Percentiles rank a stretch among this genome's conserved stretches.
These are phyloP conservation scores for Fraxinus pennsylvanica DNA, from an alignment of 257 asterid genomes.

Conservation along the genomic window DNA sequence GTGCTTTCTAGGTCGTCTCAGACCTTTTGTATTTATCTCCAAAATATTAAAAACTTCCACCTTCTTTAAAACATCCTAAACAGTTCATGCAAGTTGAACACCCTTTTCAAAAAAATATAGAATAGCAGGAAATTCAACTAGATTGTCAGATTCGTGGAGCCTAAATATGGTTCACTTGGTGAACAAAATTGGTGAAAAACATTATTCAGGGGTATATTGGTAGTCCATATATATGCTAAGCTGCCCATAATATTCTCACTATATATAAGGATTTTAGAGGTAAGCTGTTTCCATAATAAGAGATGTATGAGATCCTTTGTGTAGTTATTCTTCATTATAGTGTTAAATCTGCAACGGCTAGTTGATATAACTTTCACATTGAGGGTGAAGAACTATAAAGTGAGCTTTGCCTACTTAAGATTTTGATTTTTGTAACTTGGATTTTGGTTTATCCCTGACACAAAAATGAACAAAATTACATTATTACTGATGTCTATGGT, in stretches of 20 bases:
- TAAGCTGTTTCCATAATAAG: too few species aligned
- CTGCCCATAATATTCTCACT: background rate
- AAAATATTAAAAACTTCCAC: too few species aligned
- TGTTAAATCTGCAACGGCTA: background rate
- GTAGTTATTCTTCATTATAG: background rate
- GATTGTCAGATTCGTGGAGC: background rate
- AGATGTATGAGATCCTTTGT: background rate
- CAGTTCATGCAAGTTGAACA: too few species aligned
- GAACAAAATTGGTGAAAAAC: too few species aligned
- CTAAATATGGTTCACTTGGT: background rate
- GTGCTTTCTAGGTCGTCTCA: too few species aligned
- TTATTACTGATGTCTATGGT: background rate
- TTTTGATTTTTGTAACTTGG: background rate
- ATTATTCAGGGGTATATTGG: background rate
- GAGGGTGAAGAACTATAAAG: too few species aligned
- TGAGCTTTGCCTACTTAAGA: background rate
- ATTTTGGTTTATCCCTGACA: background rate
- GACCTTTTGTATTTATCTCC: too few species aligned
- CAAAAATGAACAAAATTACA: background rate
- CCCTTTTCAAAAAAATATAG: too few species aligned
- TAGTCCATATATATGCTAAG: background rate
- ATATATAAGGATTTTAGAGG: background rate
- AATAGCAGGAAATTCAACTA: too few species aligned
- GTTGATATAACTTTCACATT: too few species aligned
- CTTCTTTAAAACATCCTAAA: too few species aligned